phyloP scores from a whole-genome alignment of 345 rosid species.

The Eucalyptus tenuipes region DNA sequence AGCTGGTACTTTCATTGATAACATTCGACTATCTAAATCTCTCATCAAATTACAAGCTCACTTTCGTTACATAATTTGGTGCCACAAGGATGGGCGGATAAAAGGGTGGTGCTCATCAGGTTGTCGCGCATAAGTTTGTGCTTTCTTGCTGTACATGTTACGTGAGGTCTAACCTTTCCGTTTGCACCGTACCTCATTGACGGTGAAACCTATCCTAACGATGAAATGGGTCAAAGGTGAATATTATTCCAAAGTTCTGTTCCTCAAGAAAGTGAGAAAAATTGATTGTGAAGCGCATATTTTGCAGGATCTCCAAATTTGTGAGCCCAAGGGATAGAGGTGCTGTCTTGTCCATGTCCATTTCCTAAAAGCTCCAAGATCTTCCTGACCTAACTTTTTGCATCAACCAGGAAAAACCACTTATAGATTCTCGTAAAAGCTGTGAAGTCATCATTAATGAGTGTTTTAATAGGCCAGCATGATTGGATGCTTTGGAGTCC shows the following conservation, averaged over 20 bases:
- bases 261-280: neutral
- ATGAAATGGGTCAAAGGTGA: neutral
- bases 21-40: neutral
- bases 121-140: neutral
- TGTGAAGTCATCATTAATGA: neutral
- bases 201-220: neutral
- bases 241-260: neutral
- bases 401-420: neutral
- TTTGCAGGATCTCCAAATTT: neutral
- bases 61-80: neutral
- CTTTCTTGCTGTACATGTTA: neutral
- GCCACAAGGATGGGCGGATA: neutral
- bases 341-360: neutral
- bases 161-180: neutral
- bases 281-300: neutral
- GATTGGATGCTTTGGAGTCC: neutral
- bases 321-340: neutral
- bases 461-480: neutral
- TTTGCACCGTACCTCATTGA: neutral
- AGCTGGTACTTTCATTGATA: neutral
- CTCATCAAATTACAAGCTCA: neutral
- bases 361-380: neutral
- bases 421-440: neutral
- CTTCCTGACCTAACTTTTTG: neutral
- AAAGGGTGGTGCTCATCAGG: neutral